These are phyloP conservation scores for Pichia sp. DNA, from an alignment of 1,139 yeast genomes.

Conservation along the genomic window DNA sequence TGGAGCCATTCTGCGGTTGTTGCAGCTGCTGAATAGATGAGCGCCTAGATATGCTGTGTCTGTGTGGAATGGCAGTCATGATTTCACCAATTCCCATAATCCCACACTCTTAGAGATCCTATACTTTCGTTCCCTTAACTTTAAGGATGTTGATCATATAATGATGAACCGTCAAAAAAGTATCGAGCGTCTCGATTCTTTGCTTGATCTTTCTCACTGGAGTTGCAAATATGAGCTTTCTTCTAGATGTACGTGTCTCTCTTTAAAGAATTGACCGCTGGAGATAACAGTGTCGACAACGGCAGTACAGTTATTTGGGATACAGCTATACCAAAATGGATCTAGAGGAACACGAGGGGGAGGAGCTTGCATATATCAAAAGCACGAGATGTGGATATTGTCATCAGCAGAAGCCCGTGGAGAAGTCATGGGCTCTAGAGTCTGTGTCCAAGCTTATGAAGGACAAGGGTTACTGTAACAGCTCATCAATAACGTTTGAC, in stretches of 20 bases:
- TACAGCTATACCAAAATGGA: background rate
- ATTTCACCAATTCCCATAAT: background rate
- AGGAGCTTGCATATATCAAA: conserved; percentile 27
- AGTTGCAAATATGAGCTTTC: no score
- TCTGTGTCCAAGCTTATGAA: conserved; percentile 21
- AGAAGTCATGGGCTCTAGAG: conserved; percentile 37
- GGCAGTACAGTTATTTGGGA: background rate
- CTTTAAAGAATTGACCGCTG: no score
- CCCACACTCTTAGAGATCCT: background rate
- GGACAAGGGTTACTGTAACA: conserved; percentile 25
- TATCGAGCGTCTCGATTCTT: no score
- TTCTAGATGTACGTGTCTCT: no score
- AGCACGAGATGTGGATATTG: conserved; percentile 62
- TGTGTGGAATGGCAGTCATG: conserved; percentile 9
- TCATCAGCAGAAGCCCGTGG: conserved; percentile 40
- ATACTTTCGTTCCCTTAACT: background rate
- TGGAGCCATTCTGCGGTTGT: background rate
- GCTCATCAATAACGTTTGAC: conserved; percentile 47
- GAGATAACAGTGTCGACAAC: no score
- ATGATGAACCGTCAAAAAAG: no score
- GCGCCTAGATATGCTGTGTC: conserved; percentile 16
- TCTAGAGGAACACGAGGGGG: conserved; percentile 1
- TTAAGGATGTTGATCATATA: no score
- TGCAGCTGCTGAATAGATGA: conserved; percentile 6
- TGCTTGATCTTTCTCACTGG: no score